These are phyloP conservation scores for Amphirosellinia nigrospora DNA, from an alignment of 495 filamentous ascomycete genomes.

Conservation along the genomic window DNA sequence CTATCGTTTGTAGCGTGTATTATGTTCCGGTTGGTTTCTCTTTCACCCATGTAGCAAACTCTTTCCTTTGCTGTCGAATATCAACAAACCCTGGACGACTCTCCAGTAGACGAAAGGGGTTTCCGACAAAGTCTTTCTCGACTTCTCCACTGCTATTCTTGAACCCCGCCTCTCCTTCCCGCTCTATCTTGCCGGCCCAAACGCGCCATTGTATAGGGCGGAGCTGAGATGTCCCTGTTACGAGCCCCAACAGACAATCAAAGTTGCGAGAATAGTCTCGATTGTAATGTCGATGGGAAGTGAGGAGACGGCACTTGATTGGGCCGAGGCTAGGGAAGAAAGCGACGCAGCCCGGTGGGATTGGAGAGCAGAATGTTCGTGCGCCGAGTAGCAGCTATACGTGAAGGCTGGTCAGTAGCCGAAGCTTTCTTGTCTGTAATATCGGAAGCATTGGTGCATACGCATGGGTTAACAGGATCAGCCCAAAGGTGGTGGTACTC, in stretches of 20 bases:
- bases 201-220: slow-evolving; percentile 81
- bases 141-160: slow-evolving; percentile 68
- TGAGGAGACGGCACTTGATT: slow-evolving; percentile 34
- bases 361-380: slow-evolving; percentile 77
- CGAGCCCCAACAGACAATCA: slow-evolving; percentile 73
- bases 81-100: slow-evolving; percentile 56
- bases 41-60: slow-evolving; percentile 78
- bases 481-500: slow-evolving; percentile 66
- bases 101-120: slow-evolving; percentile 55
- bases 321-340: slow-evolving; percentile 51
- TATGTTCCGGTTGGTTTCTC: slow-evolving; percentile 6
- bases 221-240: slow-evolving; percentile 69
- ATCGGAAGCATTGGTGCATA: slow-evolving; percentile 48
- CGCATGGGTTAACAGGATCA: slow-evolving; percentile 75
- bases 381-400: slow-evolving; percentile 79
- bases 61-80: slow-evolving; percentile 70
- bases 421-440: background rate
- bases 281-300: slow-evolving; percentile 79
- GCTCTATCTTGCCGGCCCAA: slow-evolving; percentile 84
- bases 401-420: background rate
- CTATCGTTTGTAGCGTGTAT: background rate
- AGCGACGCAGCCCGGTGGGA: slow-evolving; percentile 59
- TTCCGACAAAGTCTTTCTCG: slow-evolving; percentile 58
- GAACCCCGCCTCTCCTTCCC: slow-evolving; percentile 73
- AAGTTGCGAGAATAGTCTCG: slow-evolving; percentile 75